Evolutionary conservation across 2,329 filamentous ascomycete species (phyloP).

Genomic region (Fonsecaea erecta): DNA sequence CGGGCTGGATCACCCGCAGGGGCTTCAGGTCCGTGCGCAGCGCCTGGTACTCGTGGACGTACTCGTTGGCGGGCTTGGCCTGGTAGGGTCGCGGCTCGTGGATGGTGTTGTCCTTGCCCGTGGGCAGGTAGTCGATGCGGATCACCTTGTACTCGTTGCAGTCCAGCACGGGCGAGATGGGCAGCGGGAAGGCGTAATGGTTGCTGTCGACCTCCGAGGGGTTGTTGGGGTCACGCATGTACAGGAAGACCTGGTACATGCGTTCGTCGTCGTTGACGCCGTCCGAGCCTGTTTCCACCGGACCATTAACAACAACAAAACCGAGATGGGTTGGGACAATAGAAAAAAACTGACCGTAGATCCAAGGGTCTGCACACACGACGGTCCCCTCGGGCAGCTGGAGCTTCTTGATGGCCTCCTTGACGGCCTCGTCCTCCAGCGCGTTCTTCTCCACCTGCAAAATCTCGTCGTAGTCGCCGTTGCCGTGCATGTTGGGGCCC

Average conservation of each 20-base stretch:
- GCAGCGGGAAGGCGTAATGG: slow-evolving; percentile 70
- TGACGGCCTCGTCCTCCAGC: slow-evolving; percentile 60
- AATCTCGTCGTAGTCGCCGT: slow-evolving; percentile 64
- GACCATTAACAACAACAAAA: neutral
- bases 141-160: slow-evolving; percentile 66
- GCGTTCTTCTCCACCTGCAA: slow-evolving; percentile 62
- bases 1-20: slow-evolving; percentile 66
- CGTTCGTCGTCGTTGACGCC: slow-evolving; percentile 57
- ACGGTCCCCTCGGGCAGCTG: slow-evolving; percentile 62
- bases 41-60: slow-evolving; percentile 66
- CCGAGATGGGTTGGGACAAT: too few relatives aligned
- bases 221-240: slow-evolving; percentile 67
- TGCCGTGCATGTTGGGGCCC: slow-evolving; percentile 58
- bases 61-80: slow-evolving; percentile 62
- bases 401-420: slow-evolving; percentile 64
- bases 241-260: slow-evolving; percentile 68
- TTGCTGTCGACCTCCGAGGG: slow-evolving; percentile 65
- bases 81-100: slow-evolving; percentile 40
- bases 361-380: slow-evolving; percentile 69
- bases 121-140: slow-evolving; percentile 71
- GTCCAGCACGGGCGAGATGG: slow-evolving; percentile 71
- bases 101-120: slow-evolving; percentile 64
- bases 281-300: slow-evolving; percentile 53
- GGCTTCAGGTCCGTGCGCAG: slow-evolving; percentile 67
- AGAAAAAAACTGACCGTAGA: slow-evolving; percentile 67